A percentile compares a stretch with the other conserved stretches of the same genome.
Evolutionary conservation across 345 rosid genomes (phyloP).

Genomic region (Salix udensis): DNA sequence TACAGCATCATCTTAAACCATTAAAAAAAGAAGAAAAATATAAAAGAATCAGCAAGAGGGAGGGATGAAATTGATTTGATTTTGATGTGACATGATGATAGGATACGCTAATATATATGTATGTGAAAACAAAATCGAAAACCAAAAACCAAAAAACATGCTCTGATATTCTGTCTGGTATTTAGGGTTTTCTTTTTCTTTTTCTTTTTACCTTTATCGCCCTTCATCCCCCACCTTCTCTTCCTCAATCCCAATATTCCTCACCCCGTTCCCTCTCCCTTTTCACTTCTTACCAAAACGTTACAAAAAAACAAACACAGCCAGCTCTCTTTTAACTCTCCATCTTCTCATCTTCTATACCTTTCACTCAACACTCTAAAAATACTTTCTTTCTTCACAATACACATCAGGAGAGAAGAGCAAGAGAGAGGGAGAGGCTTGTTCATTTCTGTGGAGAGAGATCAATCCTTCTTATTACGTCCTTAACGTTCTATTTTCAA

Average conservation of each 20-base stretch:
- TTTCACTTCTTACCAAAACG: background rate
- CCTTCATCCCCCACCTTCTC: background rate
- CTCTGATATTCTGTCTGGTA: slow-evolving; percentile 52
- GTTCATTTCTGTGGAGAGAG: background rate
- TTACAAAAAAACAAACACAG: too few relatives aligned
- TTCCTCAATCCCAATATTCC: slow-evolving; percentile 9
- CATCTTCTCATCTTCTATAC: background rate
- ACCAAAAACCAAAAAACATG: slow-evolving; percentile 31
- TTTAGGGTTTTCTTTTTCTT: slow-evolving; percentile 16
- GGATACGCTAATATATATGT: background rate
- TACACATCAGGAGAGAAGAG: background rate
- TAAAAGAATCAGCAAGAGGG: background rate
- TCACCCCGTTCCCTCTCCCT: background rate
- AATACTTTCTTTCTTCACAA: background rate
- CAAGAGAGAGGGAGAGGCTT: too few relatives aligned
- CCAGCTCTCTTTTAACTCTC: background rate
- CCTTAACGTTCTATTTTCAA: background rate
- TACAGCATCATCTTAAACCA: background rate
- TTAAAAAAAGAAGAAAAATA: background rate
- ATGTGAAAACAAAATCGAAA: slow-evolving; percentile 12
- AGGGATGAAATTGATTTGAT: background rate
- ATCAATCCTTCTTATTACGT: background rate
- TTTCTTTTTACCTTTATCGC: background rate
- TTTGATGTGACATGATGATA: background rate
- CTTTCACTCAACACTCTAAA: background rate